A percentile compares a stretch with the other conserved stretches of the same genome.
Conservation (phyloP, 2,329 filamentous ascomycete genomes). For the Phialophora verrucosa region DNA sequence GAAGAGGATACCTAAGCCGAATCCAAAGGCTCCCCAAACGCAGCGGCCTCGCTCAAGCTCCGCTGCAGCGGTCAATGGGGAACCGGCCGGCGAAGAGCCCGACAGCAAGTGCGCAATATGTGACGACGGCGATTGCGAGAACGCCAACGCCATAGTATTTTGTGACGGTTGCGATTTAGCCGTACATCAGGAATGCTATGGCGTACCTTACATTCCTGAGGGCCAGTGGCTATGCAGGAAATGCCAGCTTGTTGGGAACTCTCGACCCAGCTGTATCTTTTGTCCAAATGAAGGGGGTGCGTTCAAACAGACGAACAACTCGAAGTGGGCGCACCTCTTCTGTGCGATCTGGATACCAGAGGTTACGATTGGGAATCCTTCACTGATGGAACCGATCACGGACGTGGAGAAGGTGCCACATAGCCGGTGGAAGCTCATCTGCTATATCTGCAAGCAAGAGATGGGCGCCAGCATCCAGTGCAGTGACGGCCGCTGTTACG, state of each 20-base stretch:
- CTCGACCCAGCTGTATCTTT: constrained; percentile 94
- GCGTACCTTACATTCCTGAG: constrained; percentile 97
- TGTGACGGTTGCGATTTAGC: constrained; percentile 97
- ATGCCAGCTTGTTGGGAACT: constrained; percentile 91
- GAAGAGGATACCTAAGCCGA: constrained; percentile 94
- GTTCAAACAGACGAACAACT: constrained; percentile 96
- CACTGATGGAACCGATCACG: constrained; percentile 97
- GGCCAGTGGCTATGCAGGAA: constrained; percentile 98
- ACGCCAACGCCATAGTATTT: constrained; percentile 98
- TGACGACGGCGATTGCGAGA: constrained; percentile 99
- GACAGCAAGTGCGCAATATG: constrained; percentile 98
- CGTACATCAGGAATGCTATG: constrained; percentile 98
- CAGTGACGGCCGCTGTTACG: constrained; percentile 95
- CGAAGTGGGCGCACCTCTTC: constrained; percentile 94
- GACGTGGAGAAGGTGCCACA: constrained; percentile 97
- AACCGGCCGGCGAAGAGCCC: constrained; percentile 86
- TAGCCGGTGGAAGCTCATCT: constrained; percentile 88
- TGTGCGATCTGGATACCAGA: constrained; percentile 99
- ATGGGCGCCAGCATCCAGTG: constrained; percentile 99
- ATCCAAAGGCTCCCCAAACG: constrained; percentile 93
- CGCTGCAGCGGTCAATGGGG: constrained; percentile 92
- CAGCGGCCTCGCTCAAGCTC: constrained; percentile 91
- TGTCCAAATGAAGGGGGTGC: constrained; percentile 97
- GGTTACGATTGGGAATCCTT: constrained; percentile 91
- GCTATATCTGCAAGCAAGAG: constrained; percentile 95